Base-by-base conservation (phyloP, 495 filamentous ascomycete genomes). In the Aspergillus baeticus region DNA sequence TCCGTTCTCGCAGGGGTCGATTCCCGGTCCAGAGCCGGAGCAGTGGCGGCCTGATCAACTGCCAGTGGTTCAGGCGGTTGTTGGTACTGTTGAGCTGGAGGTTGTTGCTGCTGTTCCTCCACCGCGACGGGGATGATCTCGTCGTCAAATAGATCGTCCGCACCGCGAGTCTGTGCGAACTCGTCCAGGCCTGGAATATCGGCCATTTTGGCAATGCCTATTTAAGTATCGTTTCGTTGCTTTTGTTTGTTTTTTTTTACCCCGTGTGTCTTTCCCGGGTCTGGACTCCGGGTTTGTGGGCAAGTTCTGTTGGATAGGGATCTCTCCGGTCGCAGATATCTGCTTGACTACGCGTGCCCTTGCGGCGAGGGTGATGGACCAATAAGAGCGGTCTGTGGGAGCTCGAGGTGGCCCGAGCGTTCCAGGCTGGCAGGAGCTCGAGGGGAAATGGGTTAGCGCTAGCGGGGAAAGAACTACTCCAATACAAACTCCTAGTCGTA, bases 71-170 rank as follows among this genome's bases (percentile, higher is more conserved):
- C 66, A 1, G 62, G 62, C 34, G 66, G 69, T 4, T 51, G 48
- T 35, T 76, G 68, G 4, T 29, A 8, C 8, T 29, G 26, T 8
- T 29, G 26, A 8, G 8, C 26, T 29, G 26, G 26, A 1, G 62
- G 62, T 33, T 66, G 69, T 4, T 51, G 48, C 33, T 76, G 68
- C 29, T 74, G 68, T 35, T 74, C 60, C 51, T 72, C 70, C 3
- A 66, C 66, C 2, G 78, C 50, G 26, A 87, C 70, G 5, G 87
- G 86, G 33, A 84, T 83, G 59, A 89, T 87, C 61, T 89, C 87
- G 62, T 90, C 87, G 59, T 86, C 83, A 62, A 88, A 88, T 14
- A 89, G 69, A 66, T 89, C 85, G 58, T 90, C 86, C 14, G 78
- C 80, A 10, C 77, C 78, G 26, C 86, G 77, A 0, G 86, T 87